Evolutionary conservation across 2,329 filamentous ascomycete species (phyloP).

Genomic region (Colletotrichum orbiculare): DNA sequence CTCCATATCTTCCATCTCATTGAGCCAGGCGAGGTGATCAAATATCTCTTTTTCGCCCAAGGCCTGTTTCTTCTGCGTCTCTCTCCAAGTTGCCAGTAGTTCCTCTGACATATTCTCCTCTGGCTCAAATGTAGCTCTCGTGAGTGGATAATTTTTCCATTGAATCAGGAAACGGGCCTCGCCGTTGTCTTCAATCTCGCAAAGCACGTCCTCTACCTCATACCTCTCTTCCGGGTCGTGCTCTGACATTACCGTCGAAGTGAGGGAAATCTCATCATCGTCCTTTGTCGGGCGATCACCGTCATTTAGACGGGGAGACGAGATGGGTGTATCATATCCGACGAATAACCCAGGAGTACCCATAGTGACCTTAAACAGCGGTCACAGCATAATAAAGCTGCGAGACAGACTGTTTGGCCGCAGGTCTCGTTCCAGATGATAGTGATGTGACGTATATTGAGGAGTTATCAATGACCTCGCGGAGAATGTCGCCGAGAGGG

Average conservation of each 20-base stretch:
- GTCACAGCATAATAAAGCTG: conserved; percentile 8
- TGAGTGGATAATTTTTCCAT: conserved; percentile 50
- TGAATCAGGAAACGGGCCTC: conserved; percentile 47
- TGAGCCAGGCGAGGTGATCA: conserved; percentile 48
- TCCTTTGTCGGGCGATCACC: conserved; percentile 31
- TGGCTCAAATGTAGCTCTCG: conserved; percentile 63
- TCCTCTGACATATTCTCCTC: conserved; percentile 52
- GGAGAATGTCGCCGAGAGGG: too few species aligned
- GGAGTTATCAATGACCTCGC: too few species aligned
- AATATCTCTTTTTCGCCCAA: conserved; percentile 49
- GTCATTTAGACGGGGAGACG: background rate
- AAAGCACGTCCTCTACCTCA: conserved; percentile 58
- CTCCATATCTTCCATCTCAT: conserved; percentile 31
- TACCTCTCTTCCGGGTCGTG: conserved; percentile 58
- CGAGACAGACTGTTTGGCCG: background rate
- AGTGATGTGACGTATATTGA: too few species aligned
- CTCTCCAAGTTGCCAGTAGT: conserved; percentile 56
- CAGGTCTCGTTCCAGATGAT: too few species aligned
- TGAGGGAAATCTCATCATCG: conserved; percentile 45
- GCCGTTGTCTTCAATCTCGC: conserved; percentile 38
- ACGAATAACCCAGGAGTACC: conserved; percentile 23
- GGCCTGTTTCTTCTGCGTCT: conserved; percentile 50
- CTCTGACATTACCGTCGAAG: conserved; percentile 47
- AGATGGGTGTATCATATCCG: background rate
- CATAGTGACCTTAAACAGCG: conserved; percentile 9